Evolutionary conservation across 2,329 filamentous ascomycete genomes (phyloP).

Genomic region (Botryotinia calthae): DNA sequence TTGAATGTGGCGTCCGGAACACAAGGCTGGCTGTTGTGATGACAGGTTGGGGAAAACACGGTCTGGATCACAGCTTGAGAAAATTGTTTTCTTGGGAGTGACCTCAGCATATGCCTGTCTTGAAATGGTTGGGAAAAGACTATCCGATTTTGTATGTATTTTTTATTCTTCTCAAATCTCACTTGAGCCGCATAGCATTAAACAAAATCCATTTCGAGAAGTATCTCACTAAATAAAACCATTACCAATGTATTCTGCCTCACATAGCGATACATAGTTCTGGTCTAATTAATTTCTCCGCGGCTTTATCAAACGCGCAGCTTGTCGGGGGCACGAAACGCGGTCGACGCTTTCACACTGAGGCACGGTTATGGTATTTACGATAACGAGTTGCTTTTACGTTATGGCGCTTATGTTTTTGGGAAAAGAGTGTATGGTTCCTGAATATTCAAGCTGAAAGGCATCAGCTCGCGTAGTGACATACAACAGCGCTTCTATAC

Average conservation of each 20-base stretch:
- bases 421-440: neutral
- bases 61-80: neutral
- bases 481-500: neutral
- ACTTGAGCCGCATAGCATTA: neutral
- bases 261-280: neutral
- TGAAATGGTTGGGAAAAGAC: neutral
- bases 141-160: neutral
- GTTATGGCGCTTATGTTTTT: neutral
- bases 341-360: neutral
- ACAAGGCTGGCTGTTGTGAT: slow-evolving; percentile 13
- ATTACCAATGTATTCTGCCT: neutral
- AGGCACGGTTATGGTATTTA: neutral
- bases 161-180: neutral
- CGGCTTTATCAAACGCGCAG: neutral
- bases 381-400: neutral
- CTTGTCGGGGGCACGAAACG: neutral
- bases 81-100: neutral
- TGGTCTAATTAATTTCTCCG: neutral
- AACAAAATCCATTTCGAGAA: neutral
- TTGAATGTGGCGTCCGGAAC: neutral
- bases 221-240: neutral
- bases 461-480: neutral
- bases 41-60: neutral
- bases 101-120: neutral
- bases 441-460: neutral